Conservation (phyloP, 176 grass and related monocot genomes). For the Ensete glaucum region DNA sequence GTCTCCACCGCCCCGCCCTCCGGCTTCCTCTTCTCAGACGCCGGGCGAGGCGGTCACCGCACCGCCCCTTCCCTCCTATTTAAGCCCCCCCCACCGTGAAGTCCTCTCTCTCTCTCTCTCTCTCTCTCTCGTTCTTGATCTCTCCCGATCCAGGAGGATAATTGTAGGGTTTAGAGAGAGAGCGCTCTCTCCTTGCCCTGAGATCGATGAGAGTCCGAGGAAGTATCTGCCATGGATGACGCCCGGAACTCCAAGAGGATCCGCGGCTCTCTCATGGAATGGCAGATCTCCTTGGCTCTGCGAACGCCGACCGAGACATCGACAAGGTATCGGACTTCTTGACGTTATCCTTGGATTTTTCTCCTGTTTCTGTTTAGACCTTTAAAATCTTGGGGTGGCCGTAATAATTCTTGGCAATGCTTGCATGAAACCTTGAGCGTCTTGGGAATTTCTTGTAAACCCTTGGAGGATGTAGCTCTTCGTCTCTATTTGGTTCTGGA, state of each 20-base stretch:
- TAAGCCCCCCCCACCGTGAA: neutral
- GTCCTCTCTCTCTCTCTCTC: neutral
- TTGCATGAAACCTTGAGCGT: neutral
- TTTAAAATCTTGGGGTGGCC: neutral
- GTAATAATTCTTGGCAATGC: too few species aligned
- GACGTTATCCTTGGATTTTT: neutral
- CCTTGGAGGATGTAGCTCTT: neutral
- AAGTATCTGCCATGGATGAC: slow-evolving; percentile 9
- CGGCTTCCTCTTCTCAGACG: neutral
- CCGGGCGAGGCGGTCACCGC: neutral
- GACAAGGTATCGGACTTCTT: neutral
- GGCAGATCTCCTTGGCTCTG: slow-evolving; percentile 14
- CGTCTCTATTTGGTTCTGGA: neutral
- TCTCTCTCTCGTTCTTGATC: neutral
- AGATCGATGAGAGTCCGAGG: slow-evolving; percentile 13
- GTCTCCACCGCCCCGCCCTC: neutral
- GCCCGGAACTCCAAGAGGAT: slow-evolving; percentile 1
- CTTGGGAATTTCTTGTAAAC: neutral
- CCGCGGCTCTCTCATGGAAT: slow-evolving; percentile 9
- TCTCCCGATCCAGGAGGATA: neutral
- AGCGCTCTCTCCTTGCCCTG: neutral
- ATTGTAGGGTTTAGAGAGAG: slow-evolving; percentile 4
- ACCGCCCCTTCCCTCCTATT: neutral
- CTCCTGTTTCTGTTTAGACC: neutral
- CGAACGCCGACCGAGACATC: slow-evolving; percentile 12